These are phyloP conservation scores for Saccharomyces jurei DNA, from an alignment of 805 yeast genomes.

Conservation along the genomic window DNA sequence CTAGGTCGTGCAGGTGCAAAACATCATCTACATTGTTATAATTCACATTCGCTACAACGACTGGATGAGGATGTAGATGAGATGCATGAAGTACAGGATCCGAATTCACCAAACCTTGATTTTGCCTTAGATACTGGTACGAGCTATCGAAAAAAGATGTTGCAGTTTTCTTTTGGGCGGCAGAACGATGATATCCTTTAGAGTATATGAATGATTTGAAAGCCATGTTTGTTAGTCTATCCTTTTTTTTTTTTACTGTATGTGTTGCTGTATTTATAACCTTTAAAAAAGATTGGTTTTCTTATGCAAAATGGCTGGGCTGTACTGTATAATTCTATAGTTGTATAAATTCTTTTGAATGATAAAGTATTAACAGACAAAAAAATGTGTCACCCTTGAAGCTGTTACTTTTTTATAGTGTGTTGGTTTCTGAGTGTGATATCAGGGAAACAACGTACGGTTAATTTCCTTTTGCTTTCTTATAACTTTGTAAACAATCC, in stretches of 20 bases:
- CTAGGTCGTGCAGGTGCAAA: constrained; percentile 3
- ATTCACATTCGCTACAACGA: constrained; percentile 29
- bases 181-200: constrained; percentile 29
- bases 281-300: neutral
- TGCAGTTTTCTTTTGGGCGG: constrained; percentile 25
- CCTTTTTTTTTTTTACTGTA: neutral
- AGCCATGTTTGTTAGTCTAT: constrained; percentile 25
- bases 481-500: neutral
- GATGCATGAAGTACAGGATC: constrained; percentile 16
- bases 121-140: constrained; percentile 34
- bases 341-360: neutral
- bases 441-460: neutral
- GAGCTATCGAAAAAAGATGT: constrained; percentile 35
- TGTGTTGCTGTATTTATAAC: neutral
- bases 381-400: neutral
- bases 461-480: neutral
- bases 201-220: constrained; percentile 35
- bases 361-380: neutral
- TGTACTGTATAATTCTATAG: neutral
- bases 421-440: neutral
- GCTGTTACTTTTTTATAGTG: neutral
- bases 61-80: constrained; percentile 31
- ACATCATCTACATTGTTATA: constrained; percentile 25
- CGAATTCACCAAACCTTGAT: constrained; percentile 27
- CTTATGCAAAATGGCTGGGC: neutral